Conservation (phyloP, 805 yeast species). For the Isabelozyma pseudorhagii region DNA sequence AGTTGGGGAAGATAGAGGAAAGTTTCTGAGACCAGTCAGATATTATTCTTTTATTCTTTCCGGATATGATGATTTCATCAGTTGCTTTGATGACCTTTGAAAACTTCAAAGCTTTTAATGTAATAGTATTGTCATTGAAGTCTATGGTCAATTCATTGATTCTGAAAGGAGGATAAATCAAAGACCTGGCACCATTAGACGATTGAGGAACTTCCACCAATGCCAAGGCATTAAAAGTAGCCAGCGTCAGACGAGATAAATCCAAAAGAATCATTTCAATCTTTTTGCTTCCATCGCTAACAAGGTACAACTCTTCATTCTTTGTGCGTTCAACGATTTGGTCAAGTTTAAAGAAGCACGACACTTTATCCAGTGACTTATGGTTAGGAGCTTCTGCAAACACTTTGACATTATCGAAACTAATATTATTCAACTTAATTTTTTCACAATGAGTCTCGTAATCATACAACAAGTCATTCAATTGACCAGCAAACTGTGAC, state of each 20-base stretch:
- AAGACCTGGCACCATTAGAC: conserved; percentile 19
- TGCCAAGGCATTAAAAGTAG: conserved; percentile 35
- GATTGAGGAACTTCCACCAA: conserved; percentile 22
- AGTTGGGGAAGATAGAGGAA: conserved; percentile 29
- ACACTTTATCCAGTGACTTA: conserved; percentile 17
- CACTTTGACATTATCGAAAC: conserved; percentile 31
- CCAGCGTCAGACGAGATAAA: conserved; percentile 11
- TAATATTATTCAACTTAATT: conserved; percentile 26
- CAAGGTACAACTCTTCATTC: conserved; percentile 15
- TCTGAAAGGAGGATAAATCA: conserved; percentile 42
- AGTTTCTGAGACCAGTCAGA: conserved; percentile 30
- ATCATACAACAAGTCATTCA: conserved; percentile 13
- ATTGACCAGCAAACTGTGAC: conserved; percentile 7
- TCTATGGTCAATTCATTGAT: conserved; percentile 31
- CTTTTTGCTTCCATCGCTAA: conserved; percentile 4
- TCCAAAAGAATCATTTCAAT: conserved; percentile 36
- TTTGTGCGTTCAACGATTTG: conserved; percentile 36
- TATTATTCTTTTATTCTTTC: conserved; percentile 14
- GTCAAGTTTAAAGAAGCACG: conserved; percentile 32
- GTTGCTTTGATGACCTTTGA: conserved; percentile 9
- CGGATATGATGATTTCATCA: conserved; percentile 9
- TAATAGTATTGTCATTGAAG: conserved; percentile 6
- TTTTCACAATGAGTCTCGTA: conserved; percentile 9
- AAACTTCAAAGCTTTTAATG: conserved; percentile 15
- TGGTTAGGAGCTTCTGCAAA: conserved; percentile 14